phyloP scores from a whole-genome alignment of 352 stramenopile species.

The Phytophthora sp. region DNA sequence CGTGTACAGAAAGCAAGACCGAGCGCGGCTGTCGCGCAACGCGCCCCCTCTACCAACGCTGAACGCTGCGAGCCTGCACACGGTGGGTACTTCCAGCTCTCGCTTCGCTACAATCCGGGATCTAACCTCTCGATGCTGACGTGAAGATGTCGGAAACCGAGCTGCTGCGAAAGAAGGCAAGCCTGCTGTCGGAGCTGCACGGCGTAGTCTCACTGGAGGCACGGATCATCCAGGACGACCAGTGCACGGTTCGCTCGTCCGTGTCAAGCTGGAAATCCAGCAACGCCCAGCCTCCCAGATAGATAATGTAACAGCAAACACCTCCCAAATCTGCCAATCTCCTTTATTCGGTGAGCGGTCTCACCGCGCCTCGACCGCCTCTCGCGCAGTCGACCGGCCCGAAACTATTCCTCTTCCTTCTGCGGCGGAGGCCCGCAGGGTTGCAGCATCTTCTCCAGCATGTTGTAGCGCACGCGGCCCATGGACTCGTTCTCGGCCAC shows the following conservation, averaged over 20 bases:
- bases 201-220: constrained; percentile 59
- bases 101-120: neutral
- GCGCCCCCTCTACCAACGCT: constrained; percentile 13
- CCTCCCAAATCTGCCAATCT: too few species aligned
- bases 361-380: neutral
- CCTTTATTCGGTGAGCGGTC: constrained; percentile 6
- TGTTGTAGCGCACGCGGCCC: constrained; percentile 79
- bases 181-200: constrained; percentile 61
- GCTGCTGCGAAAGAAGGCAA: constrained; percentile 58
- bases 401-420: constrained; percentile 76
- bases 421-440: constrained; percentile 74
- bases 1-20: constrained; percentile 54
- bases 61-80: constrained; percentile 35
- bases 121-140: neutral
- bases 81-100: constrained; percentile 28
- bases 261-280: constrained; percentile 78
- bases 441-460: constrained; percentile 85
- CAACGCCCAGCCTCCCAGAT: constrained; percentile 13
- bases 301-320: neutral
- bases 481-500: constrained; percentile 98
- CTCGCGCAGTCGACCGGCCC: neutral
- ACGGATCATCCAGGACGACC: constrained; percentile 60
- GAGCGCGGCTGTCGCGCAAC: constrained; percentile 33
- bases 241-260: constrained; percentile 68
- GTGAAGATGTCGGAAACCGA: constrained; percentile 57